Conservation (phyloP, 2,329 filamentous ascomycete species). For the Stachybotrys elegans region DNA sequence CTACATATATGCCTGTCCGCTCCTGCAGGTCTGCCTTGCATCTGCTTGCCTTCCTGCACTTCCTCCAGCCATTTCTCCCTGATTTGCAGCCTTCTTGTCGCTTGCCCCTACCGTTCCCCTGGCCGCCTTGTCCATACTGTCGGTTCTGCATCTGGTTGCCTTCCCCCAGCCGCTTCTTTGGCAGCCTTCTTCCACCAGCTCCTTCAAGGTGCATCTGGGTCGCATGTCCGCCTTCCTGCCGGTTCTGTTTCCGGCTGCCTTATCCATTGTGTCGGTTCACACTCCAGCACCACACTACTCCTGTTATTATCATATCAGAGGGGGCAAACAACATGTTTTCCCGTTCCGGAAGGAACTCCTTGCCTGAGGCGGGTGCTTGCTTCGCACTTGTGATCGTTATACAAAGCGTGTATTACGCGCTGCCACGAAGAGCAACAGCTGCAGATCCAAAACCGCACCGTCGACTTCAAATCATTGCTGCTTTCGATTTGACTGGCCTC, state of each 20-base stretch:
- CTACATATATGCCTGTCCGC: constrained; percentile 1
- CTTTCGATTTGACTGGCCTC: too few species aligned
- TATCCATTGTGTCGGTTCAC: too few species aligned
- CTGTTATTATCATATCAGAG: neutral
- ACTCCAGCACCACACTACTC: too few species aligned
- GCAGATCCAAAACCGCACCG: too few species aligned
- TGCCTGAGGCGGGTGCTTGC: too few species aligned
- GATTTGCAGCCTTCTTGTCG: neutral
- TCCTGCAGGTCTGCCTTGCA: neutral
- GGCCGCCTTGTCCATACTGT: neutral
- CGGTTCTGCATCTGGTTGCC: neutral
- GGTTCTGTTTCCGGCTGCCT: neutral
- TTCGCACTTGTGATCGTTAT: too few species aligned
- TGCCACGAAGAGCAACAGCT: too few species aligned
- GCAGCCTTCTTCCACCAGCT: neutral
- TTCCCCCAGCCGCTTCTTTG: neutral
- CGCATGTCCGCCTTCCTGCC: too few species aligned
- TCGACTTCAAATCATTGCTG: too few species aligned
- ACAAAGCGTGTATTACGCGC: too few species aligned
- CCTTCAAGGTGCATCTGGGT: too few species aligned
- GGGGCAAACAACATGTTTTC: neutral
- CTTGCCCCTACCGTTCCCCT: neutral
- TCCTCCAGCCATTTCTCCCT: neutral
- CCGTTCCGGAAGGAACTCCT: too few species aligned
- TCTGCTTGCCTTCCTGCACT: constrained; percentile 1